These are phyloP conservation scores for Cladosporium phlei DNA, from an alignment of 2,329 filamentous ascomycete species.

Conservation along the genomic window DNA sequence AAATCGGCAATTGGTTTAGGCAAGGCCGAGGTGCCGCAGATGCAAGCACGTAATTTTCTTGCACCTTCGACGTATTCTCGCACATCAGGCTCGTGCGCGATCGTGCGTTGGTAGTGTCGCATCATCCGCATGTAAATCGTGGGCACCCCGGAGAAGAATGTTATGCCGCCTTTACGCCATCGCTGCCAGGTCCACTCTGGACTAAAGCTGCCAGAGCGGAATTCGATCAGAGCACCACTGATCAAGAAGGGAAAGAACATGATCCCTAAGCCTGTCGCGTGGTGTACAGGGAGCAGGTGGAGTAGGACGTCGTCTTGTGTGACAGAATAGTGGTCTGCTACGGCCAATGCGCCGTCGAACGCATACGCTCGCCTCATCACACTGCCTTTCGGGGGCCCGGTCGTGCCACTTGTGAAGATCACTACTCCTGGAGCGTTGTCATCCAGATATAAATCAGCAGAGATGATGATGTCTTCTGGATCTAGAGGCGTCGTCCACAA, in stretches of 20 bases:
- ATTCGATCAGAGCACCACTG: conserved; percentile 45
- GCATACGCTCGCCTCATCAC: conserved; percentile 42
- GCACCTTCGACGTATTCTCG: conserved; percentile 42
- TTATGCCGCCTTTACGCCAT: conserved; percentile 39
- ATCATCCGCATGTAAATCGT: conserved; percentile 49
- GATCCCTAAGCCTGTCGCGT: conserved; percentile 49
- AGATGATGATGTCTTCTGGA: conserved; percentile 36
- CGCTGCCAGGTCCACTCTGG: conserved; percentile 42
- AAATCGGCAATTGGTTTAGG: conserved; percentile 49
- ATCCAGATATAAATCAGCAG: conserved; percentile 37
- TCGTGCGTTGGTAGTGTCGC: conserved; percentile 39
- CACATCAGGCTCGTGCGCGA: conserved; percentile 29
- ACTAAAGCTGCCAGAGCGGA: conserved; percentile 42
- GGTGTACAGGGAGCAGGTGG: conserved; percentile 48
- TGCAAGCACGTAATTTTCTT: conserved; percentile 37
- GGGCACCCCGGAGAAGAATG: conserved; percentile 49
- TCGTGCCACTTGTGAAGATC: conserved; percentile 75
- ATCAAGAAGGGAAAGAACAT: conserved; percentile 46
- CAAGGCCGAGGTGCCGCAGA: conserved; percentile 47
- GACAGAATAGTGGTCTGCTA: conserved; percentile 39
- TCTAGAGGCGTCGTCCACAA: conserved; percentile 29
- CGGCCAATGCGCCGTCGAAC: conserved; percentile 34
- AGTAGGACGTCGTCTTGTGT: conserved; percentile 41
- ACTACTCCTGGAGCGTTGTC: conserved; percentile 40
- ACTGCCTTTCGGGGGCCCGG: conserved; percentile 68